phyloP scores from a whole-genome alignment of 306 rosid genomes.

The Datisca glomerata region DNA sequence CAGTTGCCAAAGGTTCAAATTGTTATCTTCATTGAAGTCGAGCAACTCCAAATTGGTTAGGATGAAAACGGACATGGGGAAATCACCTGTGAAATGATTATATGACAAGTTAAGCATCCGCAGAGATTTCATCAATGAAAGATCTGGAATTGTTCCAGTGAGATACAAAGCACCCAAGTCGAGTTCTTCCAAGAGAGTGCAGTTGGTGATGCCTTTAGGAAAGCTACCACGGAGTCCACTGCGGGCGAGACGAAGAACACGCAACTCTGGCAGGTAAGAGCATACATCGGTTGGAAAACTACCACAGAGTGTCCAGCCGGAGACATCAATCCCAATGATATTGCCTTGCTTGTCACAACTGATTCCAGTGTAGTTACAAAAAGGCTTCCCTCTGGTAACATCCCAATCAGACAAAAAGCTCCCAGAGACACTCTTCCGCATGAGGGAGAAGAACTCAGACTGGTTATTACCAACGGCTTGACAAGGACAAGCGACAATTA shows the following conservation, averaged over 20 bases:
- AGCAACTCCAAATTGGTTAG: slow-evolving; percentile 51
- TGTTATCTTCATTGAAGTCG: slow-evolving; percentile 61
- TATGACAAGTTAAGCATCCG: slow-evolving; percentile 64
- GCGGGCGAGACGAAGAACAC: slow-evolving; percentile 32
- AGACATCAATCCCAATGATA: slow-evolving; percentile 38
- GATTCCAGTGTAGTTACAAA: slow-evolving; percentile 60
- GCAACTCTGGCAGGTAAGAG: slow-evolving; percentile 51
- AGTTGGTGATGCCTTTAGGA: slow-evolving; percentile 39
- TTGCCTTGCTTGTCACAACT: slow-evolving; percentile 39
- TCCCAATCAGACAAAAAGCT: slow-evolving; percentile 41
- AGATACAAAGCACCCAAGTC: slow-evolving; percentile 35
- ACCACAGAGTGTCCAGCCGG: slow-evolving; percentile 46
- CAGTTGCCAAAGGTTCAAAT: slow-evolving; percentile 49
- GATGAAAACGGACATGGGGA: slow-evolving; percentile 68
- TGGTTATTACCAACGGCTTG: slow-evolving; percentile 25
- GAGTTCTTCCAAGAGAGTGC: slow-evolving; percentile 51
- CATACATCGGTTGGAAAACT: slow-evolving; percentile 51
- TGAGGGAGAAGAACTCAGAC: slow-evolving; percentile 34
- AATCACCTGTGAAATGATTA: slow-evolving; percentile 42
- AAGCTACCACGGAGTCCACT: slow-evolving; percentile 37
- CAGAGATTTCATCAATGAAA: slow-evolving; percentile 49
- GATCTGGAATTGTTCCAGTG: slow-evolving; percentile 49
- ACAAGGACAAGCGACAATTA: slow-evolving; percentile 14
- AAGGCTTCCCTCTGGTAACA: slow-evolving; percentile 15
- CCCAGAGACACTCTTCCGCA: slow-evolving; percentile 43